Percentiles rank a stretch among this genome's conserved stretches.
These are phyloP conservation scores for Magnaporthiopsis incrustans DNA, from an alignment of 2,329 filamentous ascomycete species.

Conservation along the genomic window DNA sequence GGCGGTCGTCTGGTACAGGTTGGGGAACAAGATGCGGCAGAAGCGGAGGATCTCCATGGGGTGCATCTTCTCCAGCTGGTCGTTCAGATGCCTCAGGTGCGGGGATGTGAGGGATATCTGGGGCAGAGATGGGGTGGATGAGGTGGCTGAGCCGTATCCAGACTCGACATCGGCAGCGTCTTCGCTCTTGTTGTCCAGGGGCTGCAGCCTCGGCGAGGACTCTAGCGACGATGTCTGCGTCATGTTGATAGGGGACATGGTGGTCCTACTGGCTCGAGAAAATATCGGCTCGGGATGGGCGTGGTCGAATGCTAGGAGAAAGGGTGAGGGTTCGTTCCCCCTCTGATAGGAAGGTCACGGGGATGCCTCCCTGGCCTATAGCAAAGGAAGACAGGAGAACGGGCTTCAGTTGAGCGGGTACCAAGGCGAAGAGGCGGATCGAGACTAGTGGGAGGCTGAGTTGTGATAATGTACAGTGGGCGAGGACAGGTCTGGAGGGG, in stretches of 20 bases:
- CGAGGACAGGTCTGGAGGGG: not conserved
- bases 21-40: slow-evolving; percentile 84
- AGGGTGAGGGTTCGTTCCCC: not conserved
- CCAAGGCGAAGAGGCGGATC: not conserved
- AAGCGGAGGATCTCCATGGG: slow-evolving; percentile 88
- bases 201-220: slow-evolving; percentile 26
- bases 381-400: not conserved
- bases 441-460: too few relatives aligned
- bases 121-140: slow-evolving; percentile 59
- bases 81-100: slow-evolving; percentile 86
- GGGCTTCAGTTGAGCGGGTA: too few relatives aligned
- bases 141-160: slow-evolving; percentile 65
- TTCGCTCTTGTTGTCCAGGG: slow-evolving; percentile 29
- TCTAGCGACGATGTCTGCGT: slow-evolving; percentile 9
- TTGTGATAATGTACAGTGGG: not conserved
- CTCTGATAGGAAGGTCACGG: not conserved
- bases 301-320: not conserved
- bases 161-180: slow-evolving; percentile 55
- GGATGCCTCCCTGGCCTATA: not conserved
- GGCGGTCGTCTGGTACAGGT: slow-evolving; percentile 79
- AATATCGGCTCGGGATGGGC: not conserved
- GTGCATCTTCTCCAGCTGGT: slow-evolving; percentile 78
- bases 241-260: not conserved
- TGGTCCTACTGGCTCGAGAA: not conserved
- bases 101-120: slow-evolving; percentile 78